Percentiles rank a stretch among this genome's conserved stretches.
Evolutionary conservation across 202 grass and related monocot species (phyloP).

Genomic region (Eragrostis tef): DNA sequence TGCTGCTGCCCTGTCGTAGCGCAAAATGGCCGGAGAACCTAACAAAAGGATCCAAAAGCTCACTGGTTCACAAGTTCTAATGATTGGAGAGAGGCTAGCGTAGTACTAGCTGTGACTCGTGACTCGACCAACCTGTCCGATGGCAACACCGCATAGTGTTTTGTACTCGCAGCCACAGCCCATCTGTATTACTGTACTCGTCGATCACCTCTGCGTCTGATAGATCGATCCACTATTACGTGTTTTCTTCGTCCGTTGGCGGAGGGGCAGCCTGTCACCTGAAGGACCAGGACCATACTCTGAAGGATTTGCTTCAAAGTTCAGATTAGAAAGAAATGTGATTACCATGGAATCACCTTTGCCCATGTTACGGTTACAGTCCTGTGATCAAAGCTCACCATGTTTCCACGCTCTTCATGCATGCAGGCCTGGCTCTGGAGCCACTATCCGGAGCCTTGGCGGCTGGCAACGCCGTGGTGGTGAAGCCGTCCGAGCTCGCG

Average conservation of each 20-base stretch:
- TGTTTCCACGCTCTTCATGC: neutral
- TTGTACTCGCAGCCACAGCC: neutral
- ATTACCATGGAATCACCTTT: neutral
- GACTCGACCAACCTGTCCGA: neutral
- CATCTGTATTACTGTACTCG: neutral
- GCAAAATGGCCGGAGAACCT: neutral
- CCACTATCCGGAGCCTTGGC: slow-evolving; percentile 72
- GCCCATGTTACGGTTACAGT: neutral
- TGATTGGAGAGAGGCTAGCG: neutral
- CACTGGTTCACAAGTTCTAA: neutral
- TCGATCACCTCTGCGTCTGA: neutral
- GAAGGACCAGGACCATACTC: neutral
- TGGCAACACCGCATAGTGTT: neutral
- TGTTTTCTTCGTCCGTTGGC: neutral
- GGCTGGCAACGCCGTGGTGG: slow-evolving; percentile 70
- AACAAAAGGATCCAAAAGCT: neutral
- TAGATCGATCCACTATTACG: neutral
- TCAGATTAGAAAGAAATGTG: neutral
- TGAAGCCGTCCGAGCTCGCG: slow-evolving; percentile 83
- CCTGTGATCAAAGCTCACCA: neutral
- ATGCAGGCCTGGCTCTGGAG: slow-evolving; percentile 66
- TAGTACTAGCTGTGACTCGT: neutral
- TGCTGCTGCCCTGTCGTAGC: neutral
- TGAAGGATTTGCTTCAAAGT: neutral
- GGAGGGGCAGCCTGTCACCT: neutral